These are phyloP conservation scores for Ogataea sp. DNA, from an alignment of 805 yeast genomes.

Conservation along the genomic window DNA sequence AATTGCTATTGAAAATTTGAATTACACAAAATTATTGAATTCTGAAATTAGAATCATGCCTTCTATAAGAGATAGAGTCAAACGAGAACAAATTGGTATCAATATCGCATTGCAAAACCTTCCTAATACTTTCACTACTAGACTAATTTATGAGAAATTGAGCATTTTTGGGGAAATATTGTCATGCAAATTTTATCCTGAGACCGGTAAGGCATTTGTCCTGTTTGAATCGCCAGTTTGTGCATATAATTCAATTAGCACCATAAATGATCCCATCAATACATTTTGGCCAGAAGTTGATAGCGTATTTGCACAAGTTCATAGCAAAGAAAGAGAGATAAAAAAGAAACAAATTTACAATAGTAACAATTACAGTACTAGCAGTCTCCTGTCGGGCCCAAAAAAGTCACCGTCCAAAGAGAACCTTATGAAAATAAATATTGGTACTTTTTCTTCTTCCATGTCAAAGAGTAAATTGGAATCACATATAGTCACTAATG, in stretches of 20 bases:
- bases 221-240: slow-evolving; percentile 30
- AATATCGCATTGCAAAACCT: slow-evolving; percentile 43
- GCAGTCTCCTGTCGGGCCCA: no score
- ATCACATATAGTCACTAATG: no score
- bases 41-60: slow-evolving; percentile 50
- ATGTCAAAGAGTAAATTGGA: no score
- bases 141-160: slow-evolving; percentile 20
- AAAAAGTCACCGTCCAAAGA: no score
- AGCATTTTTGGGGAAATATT: slow-evolving; percentile 19
- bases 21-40: slow-evolving; percentile 32
- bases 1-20: slow-evolving; percentile 48
- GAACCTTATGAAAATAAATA: no score
- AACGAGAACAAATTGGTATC: slow-evolving; percentile 36
- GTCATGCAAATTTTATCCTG: slow-evolving; percentile 22
- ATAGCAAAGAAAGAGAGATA: slow-evolving; percentile 21
- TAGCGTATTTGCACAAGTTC: slow-evolving; percentile 19
- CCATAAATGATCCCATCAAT: slow-evolving; percentile 16
- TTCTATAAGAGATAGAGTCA: slow-evolving; percentile 34
- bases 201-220: slow-evolving; percentile 27
- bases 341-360: neutral
- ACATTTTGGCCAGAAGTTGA: no score
- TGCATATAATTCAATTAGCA: slow-evolving; percentile 27
- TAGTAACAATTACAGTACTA: neutral
- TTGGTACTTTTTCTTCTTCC: no score
- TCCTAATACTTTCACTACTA: slow-evolving; percentile 25